Evolutionary conservation across 2,329 filamentous ascomycete species (phyloP).

Genomic region (Alternaria atra): DNA sequence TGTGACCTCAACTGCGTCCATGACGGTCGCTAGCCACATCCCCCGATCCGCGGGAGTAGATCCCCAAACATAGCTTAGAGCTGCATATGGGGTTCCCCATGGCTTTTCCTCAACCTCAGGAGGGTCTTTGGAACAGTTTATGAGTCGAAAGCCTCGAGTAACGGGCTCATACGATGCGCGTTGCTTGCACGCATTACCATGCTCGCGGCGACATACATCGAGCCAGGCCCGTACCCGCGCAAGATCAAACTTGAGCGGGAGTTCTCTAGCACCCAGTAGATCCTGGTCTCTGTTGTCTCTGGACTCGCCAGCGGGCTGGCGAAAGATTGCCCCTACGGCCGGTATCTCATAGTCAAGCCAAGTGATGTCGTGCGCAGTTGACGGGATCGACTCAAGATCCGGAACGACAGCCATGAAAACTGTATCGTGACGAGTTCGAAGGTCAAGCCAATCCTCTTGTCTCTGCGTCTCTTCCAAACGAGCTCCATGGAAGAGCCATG

Average conservation of each 20-base stretch:
- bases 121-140: constrained; percentile 13
- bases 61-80: constrained; percentile 29
- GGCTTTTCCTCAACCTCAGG: constrained; percentile 15
- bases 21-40: constrained; percentile 14
- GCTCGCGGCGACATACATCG: constrained; percentile 3
- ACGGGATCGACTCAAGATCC: constrained; percentile 12
- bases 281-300: neutral
- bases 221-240: constrained; percentile 7
- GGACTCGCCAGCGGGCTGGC: neutral
- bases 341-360: constrained; percentile 22
- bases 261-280: neutral
- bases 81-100: constrained; percentile 19
- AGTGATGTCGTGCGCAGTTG: constrained; percentile 6
- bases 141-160: constrained; percentile 16
- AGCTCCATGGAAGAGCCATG: constrained; percentile 15
- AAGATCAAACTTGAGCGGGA: neutral
- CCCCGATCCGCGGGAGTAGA: neutral
- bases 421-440: constrained; percentile 4
- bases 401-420: constrained; percentile 24
- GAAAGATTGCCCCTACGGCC: constrained; percentile 13
- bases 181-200: constrained; percentile 15
- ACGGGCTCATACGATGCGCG: constrained; percentile 11
- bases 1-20: constrained; percentile 16
- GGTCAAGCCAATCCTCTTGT: neutral
- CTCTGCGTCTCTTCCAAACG: neutral